phyloP scores from a whole-genome alignment of 306 rosid genomes.

The Ormosia semicastrata region DNA sequence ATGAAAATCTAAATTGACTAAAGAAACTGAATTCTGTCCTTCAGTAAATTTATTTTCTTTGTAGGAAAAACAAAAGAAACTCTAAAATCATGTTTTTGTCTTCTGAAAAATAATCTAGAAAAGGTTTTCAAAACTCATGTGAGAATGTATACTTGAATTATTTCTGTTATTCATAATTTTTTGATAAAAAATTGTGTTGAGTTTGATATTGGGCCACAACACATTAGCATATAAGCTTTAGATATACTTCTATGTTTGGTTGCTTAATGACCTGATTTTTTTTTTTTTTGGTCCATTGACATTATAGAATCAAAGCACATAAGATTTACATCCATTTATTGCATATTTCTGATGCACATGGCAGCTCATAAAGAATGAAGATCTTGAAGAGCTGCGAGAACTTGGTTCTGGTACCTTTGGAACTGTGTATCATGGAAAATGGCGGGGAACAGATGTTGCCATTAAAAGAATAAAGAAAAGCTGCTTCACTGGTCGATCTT shows the following conservation, averaged over 20 bases:
- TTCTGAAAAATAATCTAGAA: too few species aligned
- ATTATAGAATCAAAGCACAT: not conserved
- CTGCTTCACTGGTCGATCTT: slow-evolving; percentile 83
- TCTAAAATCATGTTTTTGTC: too few species aligned
- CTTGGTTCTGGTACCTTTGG: slow-evolving; percentile 95
- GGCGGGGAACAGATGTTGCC: slow-evolving; percentile 97
- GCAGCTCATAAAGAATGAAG: slow-evolving; percentile 81
- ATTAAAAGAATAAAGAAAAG: slow-evolving; percentile 93
- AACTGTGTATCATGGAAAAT: slow-evolving; percentile 93
- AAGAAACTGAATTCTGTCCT: too few species aligned
- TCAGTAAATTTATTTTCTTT: too few species aligned
- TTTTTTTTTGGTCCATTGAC: not conserved
- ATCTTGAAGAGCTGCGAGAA: slow-evolving; percentile 89
- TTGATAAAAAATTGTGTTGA: not conserved
- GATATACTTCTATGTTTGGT: not conserved
- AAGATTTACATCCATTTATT: slow-evolving; percentile 10
- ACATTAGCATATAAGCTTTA: not conserved
- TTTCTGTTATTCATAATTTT: too few species aligned
- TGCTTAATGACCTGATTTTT: not conserved
- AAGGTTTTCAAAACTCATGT: too few species aligned
- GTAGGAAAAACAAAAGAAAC: too few species aligned
- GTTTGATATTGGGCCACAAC: too few species aligned
- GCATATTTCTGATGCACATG: slow-evolving; percentile 39
- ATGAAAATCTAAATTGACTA: too few species aligned
- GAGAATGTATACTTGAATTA: too few species aligned